Evolutionary conservation across 768 basidiomycete species (phyloP).

Genomic region (Lactarius hengduanensis): DNA sequence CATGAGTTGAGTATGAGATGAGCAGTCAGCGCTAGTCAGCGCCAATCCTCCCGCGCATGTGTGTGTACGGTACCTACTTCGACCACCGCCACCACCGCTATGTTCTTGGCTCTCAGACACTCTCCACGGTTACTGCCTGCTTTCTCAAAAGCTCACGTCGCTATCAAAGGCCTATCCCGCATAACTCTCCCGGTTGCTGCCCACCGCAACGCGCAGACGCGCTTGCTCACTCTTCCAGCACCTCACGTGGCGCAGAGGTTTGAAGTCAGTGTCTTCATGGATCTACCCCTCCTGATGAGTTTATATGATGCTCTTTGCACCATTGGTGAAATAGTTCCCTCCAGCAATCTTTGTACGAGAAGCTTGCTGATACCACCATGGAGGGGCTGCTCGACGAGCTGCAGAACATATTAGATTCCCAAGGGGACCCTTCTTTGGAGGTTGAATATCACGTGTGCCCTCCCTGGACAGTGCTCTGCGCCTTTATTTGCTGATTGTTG

Average conservation of each 20-base stretch:
- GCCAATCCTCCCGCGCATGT: too few relatives aligned
- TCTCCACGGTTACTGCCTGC: slow-evolving; percentile 4
- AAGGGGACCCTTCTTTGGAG: slow-evolving; percentile 59
- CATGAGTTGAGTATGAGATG: not conserved
- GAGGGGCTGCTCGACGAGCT: slow-evolving; percentile 68
- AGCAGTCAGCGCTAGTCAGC: not conserved
- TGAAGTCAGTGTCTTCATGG: slow-evolving; percentile 1
- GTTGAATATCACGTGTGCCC: slow-evolving; percentile 69
- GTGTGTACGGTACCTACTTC: not conserved
- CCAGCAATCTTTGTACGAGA: slow-evolving; percentile 51
- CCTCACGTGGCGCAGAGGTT: slow-evolving; percentile 22
- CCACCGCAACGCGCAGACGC: slow-evolving; percentile 3
- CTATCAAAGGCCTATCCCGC: slow-evolving; percentile 1
- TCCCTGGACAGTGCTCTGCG: slow-evolving; percentile 32
- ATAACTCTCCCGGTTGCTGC: not conserved
- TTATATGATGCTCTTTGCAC: not conserved
- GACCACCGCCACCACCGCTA: not conserved
- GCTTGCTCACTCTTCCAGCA: slow-evolving; percentile 11
- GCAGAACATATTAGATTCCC: slow-evolving; percentile 66
- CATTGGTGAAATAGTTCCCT: slow-evolving; percentile 13
- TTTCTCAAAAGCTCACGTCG: slow-evolving; percentile 1
- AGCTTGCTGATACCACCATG: slow-evolving; percentile 75
- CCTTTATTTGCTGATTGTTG: not conserved
- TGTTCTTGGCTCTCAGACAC: slow-evolving; percentile 9
- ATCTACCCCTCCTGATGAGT: slow-evolving; percentile 8